Conservation (phyloP, 345 rosid genomes). For the Arabis hirsuta region DNA sequence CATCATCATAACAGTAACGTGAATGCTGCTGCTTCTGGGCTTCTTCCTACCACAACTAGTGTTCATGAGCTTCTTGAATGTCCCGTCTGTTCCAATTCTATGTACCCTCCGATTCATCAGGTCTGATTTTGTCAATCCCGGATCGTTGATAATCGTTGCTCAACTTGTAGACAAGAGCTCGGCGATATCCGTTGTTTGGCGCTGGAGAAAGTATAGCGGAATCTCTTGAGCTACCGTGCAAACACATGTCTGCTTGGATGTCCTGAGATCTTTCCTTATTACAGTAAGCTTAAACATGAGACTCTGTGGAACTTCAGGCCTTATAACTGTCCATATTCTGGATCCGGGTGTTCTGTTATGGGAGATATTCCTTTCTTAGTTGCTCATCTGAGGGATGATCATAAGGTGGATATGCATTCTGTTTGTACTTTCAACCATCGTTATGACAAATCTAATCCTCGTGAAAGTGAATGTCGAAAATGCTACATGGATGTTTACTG, state of each 20-base stretch:
- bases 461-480: constrained; percentile 98
- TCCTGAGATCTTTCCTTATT: constrained; percentile 92
- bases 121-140: constrained; percentile 43
- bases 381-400: constrained; percentile 90
- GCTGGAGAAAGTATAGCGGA: constrained; percentile 93
- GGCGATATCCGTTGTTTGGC: constrained; percentile 95
- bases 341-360: constrained; percentile 78
- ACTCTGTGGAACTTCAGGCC: constrained; percentile 86
- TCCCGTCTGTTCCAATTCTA: constrained; percentile 86
- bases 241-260: constrained; percentile 76
- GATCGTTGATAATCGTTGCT: constrained; percentile 68
- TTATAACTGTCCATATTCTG: constrained; percentile 90
- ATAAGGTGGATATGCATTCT: constrained; percentile 97
- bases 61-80: constrained; percentile 98
- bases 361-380: constrained; percentile 92
- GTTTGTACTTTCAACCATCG: constrained; percentile 98
- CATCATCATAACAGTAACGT: constrained; percentile 47
- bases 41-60: constrained; percentile 74
- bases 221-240: constrained; percentile 92
- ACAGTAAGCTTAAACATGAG: constrained; percentile 94
- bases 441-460: constrained; percentile 95
- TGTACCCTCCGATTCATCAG: constrained; percentile 99
- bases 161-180: constrained; percentile 97
- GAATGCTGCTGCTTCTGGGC: constrained; percentile 50
- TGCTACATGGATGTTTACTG: constrained; percentile 99